Percentiles rank a stretch among this genome's conserved stretches.
phyloP scores from a whole-genome alignment of 2,329 filamentous ascomycete genomes.

The Colletotrichum euphorbiae region DNA sequence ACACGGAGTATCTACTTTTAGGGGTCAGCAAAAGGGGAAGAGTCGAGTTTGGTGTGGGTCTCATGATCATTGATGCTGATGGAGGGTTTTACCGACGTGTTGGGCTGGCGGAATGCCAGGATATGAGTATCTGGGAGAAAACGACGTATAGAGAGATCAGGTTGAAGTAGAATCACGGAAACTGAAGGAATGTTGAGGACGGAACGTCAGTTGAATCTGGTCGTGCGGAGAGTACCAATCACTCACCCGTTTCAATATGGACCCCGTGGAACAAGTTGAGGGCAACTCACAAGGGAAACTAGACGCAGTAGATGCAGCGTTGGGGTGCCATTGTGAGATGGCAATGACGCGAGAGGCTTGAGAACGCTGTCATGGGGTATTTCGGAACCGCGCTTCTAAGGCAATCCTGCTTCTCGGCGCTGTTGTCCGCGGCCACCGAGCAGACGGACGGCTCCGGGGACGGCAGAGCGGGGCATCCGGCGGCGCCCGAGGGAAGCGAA shows the following conservation, averaged over 20 bases:
- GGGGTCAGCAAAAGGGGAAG: not conserved
- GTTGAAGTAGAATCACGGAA: not conserved
- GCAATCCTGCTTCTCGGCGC: not conserved
- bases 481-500: not conserved
- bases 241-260: too few species aligned
- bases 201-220: too few species aligned
- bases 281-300: too few species aligned
- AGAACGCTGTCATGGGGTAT: too few species aligned
- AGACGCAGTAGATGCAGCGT: too few species aligned
- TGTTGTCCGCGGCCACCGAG: not conserved
- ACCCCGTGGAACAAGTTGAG: too few species aligned
- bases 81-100: constrained; percentile 3
- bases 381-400: too few species aligned
- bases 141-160: not conserved
- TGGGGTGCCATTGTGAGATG: too few species aligned
- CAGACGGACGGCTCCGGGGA: not conserved
- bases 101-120: not conserved
- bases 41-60: not conserved
- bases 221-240: too few species aligned
- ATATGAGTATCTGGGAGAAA: constrained; percentile 2
- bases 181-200: not conserved
- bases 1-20: not conserved
- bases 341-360: too few species aligned
- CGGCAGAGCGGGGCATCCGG: not conserved
- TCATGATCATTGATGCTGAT: not conserved